Evolutionary conservation across 805 yeast genomes (phyloP), one percentile per base, ranked within the genome.

Genomic region (Ogataea glucozyma): DNA sequence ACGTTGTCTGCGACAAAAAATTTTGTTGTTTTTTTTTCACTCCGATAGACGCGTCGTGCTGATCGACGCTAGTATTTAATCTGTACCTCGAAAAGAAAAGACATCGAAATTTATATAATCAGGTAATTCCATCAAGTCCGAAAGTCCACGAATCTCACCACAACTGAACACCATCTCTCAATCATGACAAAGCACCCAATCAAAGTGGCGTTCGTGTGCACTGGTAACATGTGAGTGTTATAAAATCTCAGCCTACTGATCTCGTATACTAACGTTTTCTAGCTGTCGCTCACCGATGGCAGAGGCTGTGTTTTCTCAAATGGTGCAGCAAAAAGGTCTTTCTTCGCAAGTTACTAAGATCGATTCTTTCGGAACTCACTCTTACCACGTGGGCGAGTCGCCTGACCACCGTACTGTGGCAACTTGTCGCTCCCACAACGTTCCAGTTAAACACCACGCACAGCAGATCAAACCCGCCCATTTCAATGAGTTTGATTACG

Each of bases 261-360:
- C 46, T 19, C 8, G n/a, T 7, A 11, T 20, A 29, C 21, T 37
- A 33, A 30, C 40, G 21, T 16, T 33, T 14, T n/a, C 4, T 26
- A 81, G 86, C 17, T 89, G 97, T 59, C 90, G 97, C 37, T 88
- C 97, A 2, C 98, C 98, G 11, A 91, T 90, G 98, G 97, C 98
- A 0, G 97, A 91, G 60, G 97, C 97, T 0, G 87, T 89, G 1
- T 88, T 90, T 66, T 72, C 70, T 36, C 79, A 86, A 45, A 68
- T 70, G 12, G 95, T 87, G 8, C 62, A 77, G 31, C 60, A 76
- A 32, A 62, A 65, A 16, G 82, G 83, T 0, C 62, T 69, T 21
- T 57, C 47, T 24, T 64, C 60, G 13, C 58, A 58, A n/a, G 77
- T 89, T 47, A 59, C 67, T 0, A 59, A 59, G 13, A 82, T 88